Conservation (phyloP, 2,329 filamentous ascomycete species). For the Clonostachys rosea region DNA sequence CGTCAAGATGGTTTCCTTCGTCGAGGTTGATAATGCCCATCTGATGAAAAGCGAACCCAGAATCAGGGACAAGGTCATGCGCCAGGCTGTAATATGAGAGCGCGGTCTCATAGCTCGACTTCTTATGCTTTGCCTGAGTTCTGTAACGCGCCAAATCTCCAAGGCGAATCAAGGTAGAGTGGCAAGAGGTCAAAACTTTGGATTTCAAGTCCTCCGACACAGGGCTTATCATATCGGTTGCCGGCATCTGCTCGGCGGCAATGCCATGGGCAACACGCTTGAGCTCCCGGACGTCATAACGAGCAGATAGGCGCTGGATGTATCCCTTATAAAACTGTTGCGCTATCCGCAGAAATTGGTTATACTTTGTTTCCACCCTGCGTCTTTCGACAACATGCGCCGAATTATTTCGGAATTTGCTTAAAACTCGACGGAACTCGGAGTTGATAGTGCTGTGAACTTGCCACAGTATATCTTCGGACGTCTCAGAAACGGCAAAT, state of each 20-base stretch:
- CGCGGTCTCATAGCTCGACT: conserved; percentile 73
- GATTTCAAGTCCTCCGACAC: conserved; percentile 44
- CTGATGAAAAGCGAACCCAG: conserved; percentile 84
- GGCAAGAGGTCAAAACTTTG: conserved; percentile 69
- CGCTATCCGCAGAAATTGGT: conserved; percentile 80
- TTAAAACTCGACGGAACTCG: conserved; percentile 69
- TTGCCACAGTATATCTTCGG: conserved; percentile 73
- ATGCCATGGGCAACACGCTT: conserved; percentile 34
- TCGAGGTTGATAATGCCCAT: conserved; percentile 80
- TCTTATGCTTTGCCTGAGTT: conserved; percentile 65
- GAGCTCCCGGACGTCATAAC: conserved; percentile 49
- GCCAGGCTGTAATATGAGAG: conserved; percentile 83
- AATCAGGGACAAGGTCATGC: conserved; percentile 69
- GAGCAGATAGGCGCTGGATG: conserved; percentile 68
- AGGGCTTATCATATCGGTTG: conserved; percentile 36
- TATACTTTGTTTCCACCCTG: conserved; percentile 77
- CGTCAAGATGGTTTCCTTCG: conserved; percentile 73
- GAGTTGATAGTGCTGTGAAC: conserved; percentile 73
- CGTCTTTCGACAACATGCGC: conserved; percentile 60
- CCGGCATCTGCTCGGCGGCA: conserved; percentile 33
- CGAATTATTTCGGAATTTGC: conserved; percentile 40
- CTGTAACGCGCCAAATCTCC: conserved; percentile 90
- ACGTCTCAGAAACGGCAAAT: conserved; percentile 55
- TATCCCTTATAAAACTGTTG: conserved; percentile 86
- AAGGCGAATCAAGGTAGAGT: conserved; percentile 78